Evolutionary conservation across 1,139 yeast genomes (phyloP).

Genomic region (Hansenula anomala): DNA sequence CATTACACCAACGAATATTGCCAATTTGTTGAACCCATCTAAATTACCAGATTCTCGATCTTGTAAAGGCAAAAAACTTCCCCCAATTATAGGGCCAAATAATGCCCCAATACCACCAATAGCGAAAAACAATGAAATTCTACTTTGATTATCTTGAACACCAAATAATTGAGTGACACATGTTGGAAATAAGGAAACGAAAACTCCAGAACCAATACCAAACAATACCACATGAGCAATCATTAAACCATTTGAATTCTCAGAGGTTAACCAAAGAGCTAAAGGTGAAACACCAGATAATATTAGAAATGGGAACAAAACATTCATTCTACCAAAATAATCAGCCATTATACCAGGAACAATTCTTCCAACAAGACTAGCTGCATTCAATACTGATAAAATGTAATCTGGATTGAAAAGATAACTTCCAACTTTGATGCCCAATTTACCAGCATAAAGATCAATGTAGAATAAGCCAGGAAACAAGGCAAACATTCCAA

Average conservation of each 20-base stretch:
- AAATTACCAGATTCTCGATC: not conserved
- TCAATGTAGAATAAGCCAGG: conserved; percentile 35
- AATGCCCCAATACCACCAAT: conserved; percentile 24
- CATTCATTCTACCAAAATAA: conserved; percentile 40
- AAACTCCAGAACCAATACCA: conserved; percentile 26
- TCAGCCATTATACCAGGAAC: conserved; percentile 44
- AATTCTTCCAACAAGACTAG: conserved; percentile 45
- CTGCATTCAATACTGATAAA: conserved; percentile 44
- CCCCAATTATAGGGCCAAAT: conserved; percentile 27
- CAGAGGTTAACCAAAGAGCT: conserved; percentile 36
- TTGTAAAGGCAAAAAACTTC: conserved; percentile 23
- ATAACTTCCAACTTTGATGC: conserved; percentile 31
- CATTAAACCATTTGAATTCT: conserved; percentile 24
- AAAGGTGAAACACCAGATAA: conserved; percentile 35
- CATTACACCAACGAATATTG: conserved; percentile 6
- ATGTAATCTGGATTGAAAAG: conserved; percentile 4
- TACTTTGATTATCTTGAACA: conserved; percentile 22
- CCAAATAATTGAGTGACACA: conserved; percentile 26
- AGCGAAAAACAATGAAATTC: conserved; percentile 22
- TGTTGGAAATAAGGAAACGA: conserved; percentile 26
- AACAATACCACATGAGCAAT: conserved; percentile 33
- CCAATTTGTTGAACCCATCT: conserved; percentile 4
- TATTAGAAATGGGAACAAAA: conserved; percentile 30
- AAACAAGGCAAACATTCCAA: conserved; percentile 33
- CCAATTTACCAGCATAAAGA: conserved; percentile 33